Percentiles rank a stretch among this genome's conserved stretches.
phyloP scores from a whole-genome alignment of 257 asterid species.

The Nicotiana obtusifolia region DNA sequence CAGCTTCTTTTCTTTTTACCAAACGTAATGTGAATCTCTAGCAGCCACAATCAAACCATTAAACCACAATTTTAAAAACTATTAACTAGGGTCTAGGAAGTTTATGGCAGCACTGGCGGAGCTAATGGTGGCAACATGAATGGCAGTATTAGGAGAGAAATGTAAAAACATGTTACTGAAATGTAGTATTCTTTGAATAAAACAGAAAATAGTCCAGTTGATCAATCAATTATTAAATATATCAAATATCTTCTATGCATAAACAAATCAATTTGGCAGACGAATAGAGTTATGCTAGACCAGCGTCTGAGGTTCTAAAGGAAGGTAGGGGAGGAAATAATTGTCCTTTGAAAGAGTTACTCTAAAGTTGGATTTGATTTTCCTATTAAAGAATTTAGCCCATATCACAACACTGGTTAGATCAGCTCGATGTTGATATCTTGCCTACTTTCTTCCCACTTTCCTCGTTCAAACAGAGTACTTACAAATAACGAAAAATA shows the following conservation, averaged over 20 bases:
- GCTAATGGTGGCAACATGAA: too few relatives aligned
- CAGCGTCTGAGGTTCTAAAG: too few relatives aligned
- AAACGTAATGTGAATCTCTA: too few relatives aligned
- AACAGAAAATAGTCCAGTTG: neutral
- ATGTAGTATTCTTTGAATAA: neutral
- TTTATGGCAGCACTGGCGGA: too few relatives aligned
- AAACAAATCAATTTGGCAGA: neutral
- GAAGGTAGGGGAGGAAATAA: neutral
- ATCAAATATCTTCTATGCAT: too few relatives aligned
- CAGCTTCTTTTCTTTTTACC: too few relatives aligned
- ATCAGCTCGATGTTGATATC: neutral
- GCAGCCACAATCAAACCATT: too few relatives aligned
- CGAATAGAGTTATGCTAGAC: neutral
- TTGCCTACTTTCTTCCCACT: neutral
- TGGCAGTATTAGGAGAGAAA: too few relatives aligned
- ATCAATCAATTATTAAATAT: neutral
- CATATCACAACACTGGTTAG: neutral
- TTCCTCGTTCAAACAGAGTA: too few relatives aligned
- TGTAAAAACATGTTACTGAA: neutral
- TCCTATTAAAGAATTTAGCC: constrained; percentile 4
- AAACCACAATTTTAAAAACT: too few relatives aligned
- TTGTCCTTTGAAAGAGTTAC: neutral
- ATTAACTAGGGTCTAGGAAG: too few relatives aligned
- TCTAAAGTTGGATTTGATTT: neutral
- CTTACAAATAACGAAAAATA: too few relatives aligned